Percentiles rank a stretch among this genome's conserved stretches.
Evolutionary conservation across 176 grass and related monocot genomes (phyloP).

Genomic region (Carex scoparia): DNA sequence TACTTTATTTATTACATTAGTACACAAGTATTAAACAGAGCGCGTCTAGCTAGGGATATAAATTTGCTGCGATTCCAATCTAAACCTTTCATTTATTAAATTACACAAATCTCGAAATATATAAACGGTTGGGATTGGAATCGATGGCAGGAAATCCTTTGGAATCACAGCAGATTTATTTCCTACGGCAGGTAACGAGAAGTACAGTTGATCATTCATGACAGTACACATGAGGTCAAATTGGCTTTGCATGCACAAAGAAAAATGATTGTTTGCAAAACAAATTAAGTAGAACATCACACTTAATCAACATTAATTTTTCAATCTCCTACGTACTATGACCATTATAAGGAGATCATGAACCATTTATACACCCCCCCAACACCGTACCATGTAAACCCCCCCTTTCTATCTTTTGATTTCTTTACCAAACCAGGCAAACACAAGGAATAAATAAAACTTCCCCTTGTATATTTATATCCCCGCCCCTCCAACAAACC

Average conservation of each 20-base stretch:
- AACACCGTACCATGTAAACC: slow-evolving; percentile 21
- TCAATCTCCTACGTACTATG: slow-evolving; percentile 5
- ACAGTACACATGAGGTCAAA: not conserved
- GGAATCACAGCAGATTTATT: too few relatives aligned
- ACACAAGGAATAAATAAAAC: slow-evolving; percentile 64
- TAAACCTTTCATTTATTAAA: too few relatives aligned
- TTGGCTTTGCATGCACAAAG: not conserved
- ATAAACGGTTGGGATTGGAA: too few relatives aligned
- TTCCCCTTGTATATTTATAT: slow-evolving; percentile 36
- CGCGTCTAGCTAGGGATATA: too few relatives aligned
- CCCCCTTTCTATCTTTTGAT: slow-evolving; percentile 15
- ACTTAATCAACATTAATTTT: not conserved
- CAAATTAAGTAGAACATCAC: not conserved
- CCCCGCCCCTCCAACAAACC: slow-evolving; percentile 16
- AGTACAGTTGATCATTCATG: not conserved
- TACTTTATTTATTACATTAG: too few relatives aligned
- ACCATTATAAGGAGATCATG: slow-evolving; percentile 19
- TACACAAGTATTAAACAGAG: not conserved
- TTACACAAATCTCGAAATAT: too few relatives aligned
- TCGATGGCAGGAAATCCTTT: too few relatives aligned
- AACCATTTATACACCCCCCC: slow-evolving; percentile 27
- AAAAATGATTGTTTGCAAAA: not conserved
- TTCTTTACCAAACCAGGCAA: slow-evolving; percentile 27
- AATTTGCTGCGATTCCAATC: too few relatives aligned
- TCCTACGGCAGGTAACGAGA: not conserved